phyloP scores from a whole-genome alignment of 1,139 yeast species.

The Yamadazyma mexicana region DNA sequence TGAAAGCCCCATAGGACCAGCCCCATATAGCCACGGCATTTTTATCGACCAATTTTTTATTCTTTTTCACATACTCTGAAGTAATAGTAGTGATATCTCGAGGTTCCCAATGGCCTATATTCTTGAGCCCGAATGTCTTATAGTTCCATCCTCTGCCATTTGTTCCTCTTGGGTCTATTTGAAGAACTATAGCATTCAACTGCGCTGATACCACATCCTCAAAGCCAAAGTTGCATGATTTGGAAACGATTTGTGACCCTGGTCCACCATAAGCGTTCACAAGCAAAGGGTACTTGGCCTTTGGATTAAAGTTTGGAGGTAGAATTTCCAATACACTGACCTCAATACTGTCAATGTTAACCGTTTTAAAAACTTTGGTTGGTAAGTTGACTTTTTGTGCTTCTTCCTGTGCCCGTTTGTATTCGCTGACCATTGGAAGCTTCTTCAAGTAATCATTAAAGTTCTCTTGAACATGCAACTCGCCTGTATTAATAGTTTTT shows the following conservation, averaged over 20 bases:
- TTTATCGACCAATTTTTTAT: slow-evolving; percentile 55
- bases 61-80: slow-evolving; percentile 54
- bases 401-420: slow-evolving; percentile 15
- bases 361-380: slow-evolving; percentile 46
- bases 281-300: slow-evolving; percentile 66
- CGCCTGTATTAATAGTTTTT: slow-evolving; percentile 48
- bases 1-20: slow-evolving; percentile 82
- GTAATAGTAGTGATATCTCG: slow-evolving; percentile 73
- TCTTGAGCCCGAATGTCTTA: slow-evolving; percentile 63
- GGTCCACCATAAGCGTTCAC: slow-evolving; percentile 95
- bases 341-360: slow-evolving; percentile 46
- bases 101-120: slow-evolving; percentile 87
- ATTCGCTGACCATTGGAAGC: slow-evolving; percentile 8
- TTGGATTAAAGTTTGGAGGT: slow-evolving; percentile 67
- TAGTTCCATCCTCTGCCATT: slow-evolving; percentile 84
- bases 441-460: slow-evolving; percentile 7
- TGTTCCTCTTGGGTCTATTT: slow-evolving; percentile 94
- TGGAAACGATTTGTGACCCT: slow-evolving; percentile 72
- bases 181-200: slow-evolving; percentile 71
- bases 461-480: slow-evolving; percentile 25
- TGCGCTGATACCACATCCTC: slow-evolving; percentile 69
- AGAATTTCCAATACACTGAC: slow-evolving; percentile 72
- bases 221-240: slow-evolving; percentile 58
- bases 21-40: slow-evolving; percentile 85
- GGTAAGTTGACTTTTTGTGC: slow-evolving; percentile 50